phyloP scores from a whole-genome alignment of 2,329 filamentous ascomycete genomes.

The Nemania sp. region DNA sequence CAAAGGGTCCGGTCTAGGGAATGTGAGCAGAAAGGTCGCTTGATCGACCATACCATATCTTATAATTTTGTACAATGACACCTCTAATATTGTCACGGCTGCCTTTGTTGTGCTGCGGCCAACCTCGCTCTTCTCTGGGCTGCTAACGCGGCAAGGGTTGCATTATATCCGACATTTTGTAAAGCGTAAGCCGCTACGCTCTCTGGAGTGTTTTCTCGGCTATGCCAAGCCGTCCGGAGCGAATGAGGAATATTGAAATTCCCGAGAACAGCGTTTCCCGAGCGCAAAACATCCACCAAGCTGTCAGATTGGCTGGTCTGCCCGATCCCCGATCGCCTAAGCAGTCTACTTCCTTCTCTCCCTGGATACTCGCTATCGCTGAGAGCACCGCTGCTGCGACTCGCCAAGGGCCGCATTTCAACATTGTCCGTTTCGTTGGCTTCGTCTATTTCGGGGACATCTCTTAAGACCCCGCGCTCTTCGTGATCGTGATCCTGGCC shows the following conservation, averaged over 20 bases:
- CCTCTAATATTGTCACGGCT: conserved; percentile 30
- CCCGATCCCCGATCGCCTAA: conserved; percentile 27
- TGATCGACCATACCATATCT: conserved; percentile 42
- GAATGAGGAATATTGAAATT: conserved; percentile 59
- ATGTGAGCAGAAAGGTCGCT: conserved; percentile 88
- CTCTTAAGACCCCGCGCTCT: conserved; percentile 56
- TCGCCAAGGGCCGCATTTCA: conserved; percentile 50
- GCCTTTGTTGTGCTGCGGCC: conserved; percentile 36
- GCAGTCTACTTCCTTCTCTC: conserved; percentile 38
- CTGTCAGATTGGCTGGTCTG: conserved; percentile 36
- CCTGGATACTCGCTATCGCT: conserved; percentile 27
- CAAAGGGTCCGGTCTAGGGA: conserved; percentile 91
- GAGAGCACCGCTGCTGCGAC: conserved; percentile 18
- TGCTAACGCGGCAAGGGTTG: conserved; percentile 57
- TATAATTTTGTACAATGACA: conserved; percentile 37
- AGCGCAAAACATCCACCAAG: conserved; percentile 52
- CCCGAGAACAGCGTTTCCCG: conserved; percentile 59
- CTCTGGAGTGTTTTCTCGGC: conserved; percentile 45
- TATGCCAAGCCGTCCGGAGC: conserved; percentile 52
- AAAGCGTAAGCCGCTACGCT: conserved; percentile 56
- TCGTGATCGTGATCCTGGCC: conserved; percentile 60
- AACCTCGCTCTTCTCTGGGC: conserved; percentile 49
- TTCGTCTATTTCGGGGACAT: conserved; percentile 42
- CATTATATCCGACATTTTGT: conserved; percentile 59
- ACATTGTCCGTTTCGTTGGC: conserved; percentile 48